These are phyloP conservation scores for Beta macrorhiza DNA, from an alignment of 179 eudicot species.

Conservation along the genomic window DNA sequence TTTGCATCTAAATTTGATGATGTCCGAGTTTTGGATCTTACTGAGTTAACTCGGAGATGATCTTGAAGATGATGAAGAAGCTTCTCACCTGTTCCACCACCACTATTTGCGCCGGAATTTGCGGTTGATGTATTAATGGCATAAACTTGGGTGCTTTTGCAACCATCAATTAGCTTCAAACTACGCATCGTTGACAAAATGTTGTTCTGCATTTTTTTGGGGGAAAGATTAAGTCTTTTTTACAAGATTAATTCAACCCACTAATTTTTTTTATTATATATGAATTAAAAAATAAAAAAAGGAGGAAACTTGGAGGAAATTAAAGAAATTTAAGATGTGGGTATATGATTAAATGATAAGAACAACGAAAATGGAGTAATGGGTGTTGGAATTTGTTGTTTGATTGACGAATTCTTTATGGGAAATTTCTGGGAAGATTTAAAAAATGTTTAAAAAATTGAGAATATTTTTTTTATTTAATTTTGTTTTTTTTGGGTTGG, in stretches of 20 bases:
- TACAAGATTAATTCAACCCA: background rate
- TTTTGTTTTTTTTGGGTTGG: too few species aligned
- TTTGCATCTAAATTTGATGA: conserved; percentile 37
- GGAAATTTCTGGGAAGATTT: conserved; percentile 7
- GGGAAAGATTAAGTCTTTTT: background rate
- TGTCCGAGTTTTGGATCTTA: conserved; percentile 49
- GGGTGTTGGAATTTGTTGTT: background rate
- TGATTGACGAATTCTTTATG: conserved; percentile 1
- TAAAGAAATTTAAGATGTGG: background rate
- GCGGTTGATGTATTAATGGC: conserved; percentile 40
- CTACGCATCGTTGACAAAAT: conserved; percentile 71
- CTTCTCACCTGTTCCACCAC: conserved; percentile 59
- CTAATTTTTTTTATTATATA: background rate
- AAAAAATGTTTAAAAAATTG: background rate
- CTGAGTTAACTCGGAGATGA: conserved; percentile 65
- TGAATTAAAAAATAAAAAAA: background rate
- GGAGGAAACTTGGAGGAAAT: background rate
- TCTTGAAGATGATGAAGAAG: conserved; percentile 58
- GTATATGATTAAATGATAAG: conserved; percentile 9
- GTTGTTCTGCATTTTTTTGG: conserved; percentile 63
- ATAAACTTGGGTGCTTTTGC: conserved; percentile 57
- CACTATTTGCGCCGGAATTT: conserved; percentile 9
- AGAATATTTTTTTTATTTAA: background rate
- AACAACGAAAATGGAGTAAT: conserved; percentile 10
- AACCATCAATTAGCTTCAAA: conserved; percentile 73